Percentiles rank a stretch among this genome's conserved stretches.
phyloP scores from a whole-genome alignment of 2,329 filamentous ascomycete species.

The Fusarium lateritium region DNA sequence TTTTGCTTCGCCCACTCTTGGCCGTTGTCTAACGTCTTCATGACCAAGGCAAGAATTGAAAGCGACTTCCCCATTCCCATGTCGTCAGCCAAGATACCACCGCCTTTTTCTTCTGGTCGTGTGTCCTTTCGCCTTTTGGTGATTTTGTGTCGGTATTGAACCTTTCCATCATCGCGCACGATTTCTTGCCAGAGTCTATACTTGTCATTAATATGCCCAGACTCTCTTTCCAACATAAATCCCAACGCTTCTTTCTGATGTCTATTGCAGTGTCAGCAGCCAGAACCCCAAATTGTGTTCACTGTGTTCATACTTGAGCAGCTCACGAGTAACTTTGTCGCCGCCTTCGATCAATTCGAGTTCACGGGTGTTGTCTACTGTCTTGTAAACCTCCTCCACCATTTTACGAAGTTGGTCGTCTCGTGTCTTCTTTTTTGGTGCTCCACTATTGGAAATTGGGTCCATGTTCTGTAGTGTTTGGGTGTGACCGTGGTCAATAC shows the following conservation, averaged over 20 bases:
- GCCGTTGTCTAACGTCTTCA: constrained; percentile 16
- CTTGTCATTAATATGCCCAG: constrained; percentile 6
- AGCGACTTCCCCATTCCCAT: constrained; percentile 29
- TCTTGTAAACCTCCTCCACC: constrained; percentile 15
- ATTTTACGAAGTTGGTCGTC: constrained; percentile 23
- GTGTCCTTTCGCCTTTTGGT: constrained; percentile 4
- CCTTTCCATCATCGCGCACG: fast-evolving
- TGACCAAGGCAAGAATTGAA: constrained; percentile 3
- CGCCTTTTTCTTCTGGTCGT: neutral
- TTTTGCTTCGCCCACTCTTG: neutral
- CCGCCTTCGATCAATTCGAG: constrained; percentile 16
- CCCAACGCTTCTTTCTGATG: constrained; percentile 25
- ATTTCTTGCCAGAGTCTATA: constrained; percentile 16
- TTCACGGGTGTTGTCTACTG: constrained; percentile 17
- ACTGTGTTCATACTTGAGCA: constrained; percentile 1
- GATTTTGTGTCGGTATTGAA: constrained; percentile 13
- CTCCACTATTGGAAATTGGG: fast-evolving
- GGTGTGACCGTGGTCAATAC: fast-evolving
- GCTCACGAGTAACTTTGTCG: neutral
- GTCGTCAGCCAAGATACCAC: constrained; percentile 7
- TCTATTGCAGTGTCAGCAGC: neutral
- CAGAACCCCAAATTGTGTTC: no score
- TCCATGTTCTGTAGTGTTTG: neutral
- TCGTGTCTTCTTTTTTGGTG: neutral
- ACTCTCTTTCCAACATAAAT: constrained; percentile 19